Conservation (phyloP, 805 yeast species). For the Cyberlindnera lachancei region DNA sequence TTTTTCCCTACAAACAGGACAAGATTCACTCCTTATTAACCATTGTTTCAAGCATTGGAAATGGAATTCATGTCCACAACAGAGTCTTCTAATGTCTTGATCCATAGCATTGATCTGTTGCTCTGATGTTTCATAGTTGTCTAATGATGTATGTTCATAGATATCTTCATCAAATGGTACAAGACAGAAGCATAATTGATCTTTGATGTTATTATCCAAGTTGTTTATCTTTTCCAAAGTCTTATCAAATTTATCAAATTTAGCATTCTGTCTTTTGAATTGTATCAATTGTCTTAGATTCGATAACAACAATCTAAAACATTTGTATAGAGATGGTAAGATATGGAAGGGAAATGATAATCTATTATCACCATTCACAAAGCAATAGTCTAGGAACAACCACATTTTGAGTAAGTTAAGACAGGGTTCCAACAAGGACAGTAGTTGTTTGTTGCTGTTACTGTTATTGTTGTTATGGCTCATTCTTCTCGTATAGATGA, state of each 20-base stretch:
- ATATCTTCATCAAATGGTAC: slow-evolving; percentile 3
- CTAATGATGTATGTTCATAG: too few relatives aligned
- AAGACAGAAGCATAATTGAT: slow-evolving; percentile 16
- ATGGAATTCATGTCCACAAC: slow-evolving; percentile 18
- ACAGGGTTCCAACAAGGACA: slow-evolving; percentile 5
- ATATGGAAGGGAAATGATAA: slow-evolving; percentile 11
- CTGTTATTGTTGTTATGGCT: not conserved
- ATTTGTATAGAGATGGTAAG: slow-evolving; percentile 15
- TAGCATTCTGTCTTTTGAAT: slow-evolving; percentile 6
- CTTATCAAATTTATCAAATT: slow-evolving; percentile 5
- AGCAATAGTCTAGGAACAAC: slow-evolving; percentile 11
- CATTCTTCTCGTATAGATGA: too few relatives aligned
- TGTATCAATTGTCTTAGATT: slow-evolving; percentile 14
- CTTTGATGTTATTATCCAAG: not conserved
- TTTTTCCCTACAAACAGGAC: slow-evolving; percentile 18
- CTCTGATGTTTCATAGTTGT: too few relatives aligned
- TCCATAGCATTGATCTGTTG: too few relatives aligned
- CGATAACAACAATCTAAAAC: slow-evolving; percentile 13
- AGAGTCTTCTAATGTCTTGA: slow-evolving; percentile 7
- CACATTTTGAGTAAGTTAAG: slow-evolving; percentile 9
- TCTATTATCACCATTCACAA: slow-evolving; percentile 9
- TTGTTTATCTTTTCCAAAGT: not conserved
- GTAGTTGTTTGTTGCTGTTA: slow-evolving; percentile 2
- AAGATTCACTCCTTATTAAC: slow-evolving; percentile 16
- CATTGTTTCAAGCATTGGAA: slow-evolving; percentile 19